Percentiles rank a stretch among this genome's conserved stretches.
Conservation (phyloP, 2,329 filamentous ascomycete species). For the Simplicillium sp. region DNA sequence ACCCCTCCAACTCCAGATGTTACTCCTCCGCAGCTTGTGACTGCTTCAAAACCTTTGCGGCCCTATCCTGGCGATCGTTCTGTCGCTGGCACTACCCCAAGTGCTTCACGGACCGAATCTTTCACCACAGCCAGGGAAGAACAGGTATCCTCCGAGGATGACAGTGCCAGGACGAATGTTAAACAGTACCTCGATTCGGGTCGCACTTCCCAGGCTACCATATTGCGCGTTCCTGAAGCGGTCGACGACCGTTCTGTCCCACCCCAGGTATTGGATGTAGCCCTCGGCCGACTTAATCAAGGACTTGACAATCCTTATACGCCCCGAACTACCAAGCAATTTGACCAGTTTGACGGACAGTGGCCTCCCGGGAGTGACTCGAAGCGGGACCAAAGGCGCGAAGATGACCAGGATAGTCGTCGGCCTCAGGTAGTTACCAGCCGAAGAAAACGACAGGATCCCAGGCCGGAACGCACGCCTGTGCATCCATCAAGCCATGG, state of each 20-base stretch:
- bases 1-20: constrained; percentile 68
- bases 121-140: constrained; percentile 64
- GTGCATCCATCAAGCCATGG: constrained; percentile 12
- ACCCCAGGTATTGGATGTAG: constrained; percentile 29
- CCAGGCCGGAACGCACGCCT: constrained; percentile 14
- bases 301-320: constrained; percentile 29
- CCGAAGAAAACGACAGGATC: constrained; percentile 30
- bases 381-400: constrained; percentile 10
- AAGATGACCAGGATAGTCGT: constrained; percentile 46
- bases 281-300: constrained; percentile 30
- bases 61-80: constrained; percentile 38
- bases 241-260: constrained; percentile 10
- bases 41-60: constrained; percentile 34
- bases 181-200: constrained; percentile 28
- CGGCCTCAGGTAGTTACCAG: constrained; percentile 44
- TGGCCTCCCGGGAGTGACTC: constrained; percentile 37
- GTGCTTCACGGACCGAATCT: constrained; percentile 56
- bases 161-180: constrained; percentile 32
- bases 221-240: constrained; percentile 25
- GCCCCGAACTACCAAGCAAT: constrained; percentile 35
- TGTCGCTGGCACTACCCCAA: constrained; percentile 43
- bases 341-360: constrained; percentile 48
- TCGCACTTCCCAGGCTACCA: constrained; percentile 33
- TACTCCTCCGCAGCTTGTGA: constrained; percentile 52
- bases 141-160: constrained; percentile 52